Base-by-base conservation (phyloP, 2,329 filamentous ascomycete species). In the Fusarium mexicanum region DNA sequence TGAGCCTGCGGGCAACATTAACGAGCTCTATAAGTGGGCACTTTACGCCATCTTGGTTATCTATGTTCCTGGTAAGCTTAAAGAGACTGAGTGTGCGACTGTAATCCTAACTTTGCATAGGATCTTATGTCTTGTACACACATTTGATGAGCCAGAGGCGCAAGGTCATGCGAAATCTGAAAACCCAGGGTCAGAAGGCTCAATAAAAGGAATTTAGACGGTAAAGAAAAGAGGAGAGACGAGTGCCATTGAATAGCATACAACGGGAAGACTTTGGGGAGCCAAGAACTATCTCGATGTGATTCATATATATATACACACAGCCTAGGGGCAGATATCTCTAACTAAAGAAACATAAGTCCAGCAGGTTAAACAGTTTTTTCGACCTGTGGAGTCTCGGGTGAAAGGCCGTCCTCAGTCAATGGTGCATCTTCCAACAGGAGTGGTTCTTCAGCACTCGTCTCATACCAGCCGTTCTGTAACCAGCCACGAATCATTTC, bases 121-220 rank as follows among this genome's bases (percentile, higher is more conserved):
- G 94, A 85, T 79, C 93, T 8, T 97, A 96, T 79, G 89, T 97
- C 64, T 84, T 98, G 66, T 98, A 96, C 81, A 94, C 93, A 29
- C 93, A 99, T 84, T 98, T 99, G 96, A 94, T 98, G 87, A 87
- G 88, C 71, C 96, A 99, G 88, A 88, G 96, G 77, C 88, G 90
- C 75, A 97, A 94, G 88, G 90, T 96, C 61, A 86, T 94, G 85
- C 89, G 90, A 62, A 89, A 87, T 46, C 89, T 91, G 79, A 89
- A 88, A 83, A 77, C 81, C 35, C 79, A 85, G 74, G 80, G 84
- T 54, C 78, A 78, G 53, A 86, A 88, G 80, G 84, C 84, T 20
- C 75, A 78, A 62, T 78, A 71, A 46, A 61, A 20, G 26, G 48
- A 38, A 40, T 14, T 20, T 41, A 22, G 31, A 40, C 8, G n/a